Evolutionary conservation across 2,329 filamentous ascomycete species (phyloP).

Genomic region (Aspergillus sp.): DNA sequence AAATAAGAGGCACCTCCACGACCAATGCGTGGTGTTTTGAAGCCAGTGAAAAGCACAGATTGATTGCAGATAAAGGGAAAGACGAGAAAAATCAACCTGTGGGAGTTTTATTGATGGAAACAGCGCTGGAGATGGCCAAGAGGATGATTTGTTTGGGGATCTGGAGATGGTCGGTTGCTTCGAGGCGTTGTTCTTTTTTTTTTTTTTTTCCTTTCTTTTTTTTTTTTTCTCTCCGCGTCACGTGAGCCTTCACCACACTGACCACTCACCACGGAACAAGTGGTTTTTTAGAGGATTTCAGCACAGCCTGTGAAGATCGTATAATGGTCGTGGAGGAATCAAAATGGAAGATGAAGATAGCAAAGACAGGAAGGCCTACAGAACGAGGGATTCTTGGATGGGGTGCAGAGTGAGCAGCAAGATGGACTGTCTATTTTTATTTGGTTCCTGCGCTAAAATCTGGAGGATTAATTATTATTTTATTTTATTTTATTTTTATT

Average conservation of each 20-base stretch:
- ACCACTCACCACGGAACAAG: constrained; percentile 4
- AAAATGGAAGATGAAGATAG: background rate
- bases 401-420: no score
- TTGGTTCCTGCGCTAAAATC: background rate
- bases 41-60: background rate
- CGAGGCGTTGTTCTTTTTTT: constrained; percentile 12
- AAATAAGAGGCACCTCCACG: background rate
- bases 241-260: constrained; percentile 11
- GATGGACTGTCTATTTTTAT: background rate
- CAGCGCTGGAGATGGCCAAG: constrained; percentile 1
- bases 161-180: constrained; percentile 13
- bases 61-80: background rate
- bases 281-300: no score
- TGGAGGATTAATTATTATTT: background rate
- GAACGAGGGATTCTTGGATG: no score
- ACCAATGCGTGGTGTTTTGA: background rate
- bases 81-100: constrained; percentile 2
- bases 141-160: constrained; percentile 12
- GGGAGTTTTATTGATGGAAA: constrained; percentile 1
- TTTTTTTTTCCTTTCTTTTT: constrained; percentile 13
- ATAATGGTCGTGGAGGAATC: background rate
- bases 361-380: background rate
- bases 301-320: background rate
- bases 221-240: constrained; percentile 8
- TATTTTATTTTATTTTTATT: background rate